Conservation (phyloP, 441 rosid genomes). For the Metrosideros polymorpha region DNA sequence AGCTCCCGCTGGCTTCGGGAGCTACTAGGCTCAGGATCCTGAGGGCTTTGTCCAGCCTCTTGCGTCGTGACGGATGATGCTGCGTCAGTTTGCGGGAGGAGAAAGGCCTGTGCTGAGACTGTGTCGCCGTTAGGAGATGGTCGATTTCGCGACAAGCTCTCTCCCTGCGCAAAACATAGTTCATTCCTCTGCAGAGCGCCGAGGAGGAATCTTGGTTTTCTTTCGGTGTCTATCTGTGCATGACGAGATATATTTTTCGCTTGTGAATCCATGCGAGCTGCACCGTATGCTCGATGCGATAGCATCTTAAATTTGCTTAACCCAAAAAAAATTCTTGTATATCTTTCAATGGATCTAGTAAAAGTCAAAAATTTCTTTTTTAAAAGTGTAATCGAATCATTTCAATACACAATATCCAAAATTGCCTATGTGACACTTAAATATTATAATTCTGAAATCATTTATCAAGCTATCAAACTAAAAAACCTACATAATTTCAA, state of each 20-base stretch:
- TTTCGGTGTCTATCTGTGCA: neutral
- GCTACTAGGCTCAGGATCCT: slow-evolving; percentile 39
- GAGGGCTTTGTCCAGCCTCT: slow-evolving; percentile 33
- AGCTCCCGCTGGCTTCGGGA: slow-evolving; percentile 7
- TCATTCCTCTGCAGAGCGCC: neutral
- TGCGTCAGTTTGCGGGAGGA: slow-evolving; percentile 12
- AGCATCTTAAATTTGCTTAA: neutral
- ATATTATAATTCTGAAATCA: neutral
- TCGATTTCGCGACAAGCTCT: neutral
- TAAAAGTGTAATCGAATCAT: neutral
- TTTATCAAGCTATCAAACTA: neutral
- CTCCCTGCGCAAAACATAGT: neutral
- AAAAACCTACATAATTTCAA: neutral
- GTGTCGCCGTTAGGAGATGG: neutral
- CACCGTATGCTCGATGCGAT: neutral
- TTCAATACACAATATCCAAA: neutral
- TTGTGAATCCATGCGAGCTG: neutral
- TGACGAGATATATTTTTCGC: neutral
- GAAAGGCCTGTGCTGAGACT: slow-evolving; percentile 9
- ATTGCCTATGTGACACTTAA: neutral
- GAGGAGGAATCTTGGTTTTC: neutral
- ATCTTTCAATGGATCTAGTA: neutral
- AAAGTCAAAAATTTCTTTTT: neutral
- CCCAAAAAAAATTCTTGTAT: no score
- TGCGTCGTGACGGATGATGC: slow-evolving; percentile 5